These are phyloP conservation scores for Tanacetum coccineum DNA, from an alignment of 129 eudicot genomes.

Conservation along the genomic window DNA sequence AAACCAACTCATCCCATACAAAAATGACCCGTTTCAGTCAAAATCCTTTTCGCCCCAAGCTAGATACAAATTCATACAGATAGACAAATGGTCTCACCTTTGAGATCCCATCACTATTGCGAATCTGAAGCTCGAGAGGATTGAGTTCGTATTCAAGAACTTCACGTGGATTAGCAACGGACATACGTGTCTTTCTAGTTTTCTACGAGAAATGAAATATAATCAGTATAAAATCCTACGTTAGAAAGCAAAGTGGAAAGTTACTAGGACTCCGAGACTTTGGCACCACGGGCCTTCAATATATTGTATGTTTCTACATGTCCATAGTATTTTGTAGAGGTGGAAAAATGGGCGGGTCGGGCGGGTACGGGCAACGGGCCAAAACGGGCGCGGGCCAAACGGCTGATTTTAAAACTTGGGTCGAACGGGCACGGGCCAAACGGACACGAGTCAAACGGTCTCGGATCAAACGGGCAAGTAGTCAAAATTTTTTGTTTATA, in stretches of 20 bases:
- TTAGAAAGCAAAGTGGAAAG: conserved; percentile 6
- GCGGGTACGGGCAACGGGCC: too few relatives aligned
- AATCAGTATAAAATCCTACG: conserved; percentile 16
- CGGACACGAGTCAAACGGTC: too few relatives aligned
- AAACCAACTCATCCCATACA: too few relatives aligned
- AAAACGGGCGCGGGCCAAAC: too few relatives aligned
- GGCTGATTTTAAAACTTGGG: too few relatives aligned
- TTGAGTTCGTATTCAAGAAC: conserved; percentile 98
- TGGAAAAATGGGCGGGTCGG: too few relatives aligned
- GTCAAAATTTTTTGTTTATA: too few relatives aligned
- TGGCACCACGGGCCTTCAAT: conserved; percentile 95
- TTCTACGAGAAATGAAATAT: conserved; percentile 45
- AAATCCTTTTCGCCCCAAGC: too few relatives aligned
- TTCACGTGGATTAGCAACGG: conserved; percentile 92
- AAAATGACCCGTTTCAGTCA: too few relatives aligned
- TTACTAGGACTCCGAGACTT: conserved; percentile 81
- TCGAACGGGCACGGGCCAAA: too few relatives aligned
- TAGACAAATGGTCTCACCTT: conserved; percentile 44
- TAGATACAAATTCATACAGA: too few relatives aligned
- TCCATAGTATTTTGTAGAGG: conserved; percentile 92
- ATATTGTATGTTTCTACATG: conserved; percentile 68
- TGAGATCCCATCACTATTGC: conserved; percentile 85
- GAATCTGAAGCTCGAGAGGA: conserved; percentile 86
- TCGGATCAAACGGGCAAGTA: too few relatives aligned
- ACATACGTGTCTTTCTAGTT: conserved; percentile 88